A percentile compares a stretch with the other conserved stretches of the same genome.
Conservation (phyloP, 2,329 filamentous ascomycete species). For the Drechslerella stenobrocha region DNA sequence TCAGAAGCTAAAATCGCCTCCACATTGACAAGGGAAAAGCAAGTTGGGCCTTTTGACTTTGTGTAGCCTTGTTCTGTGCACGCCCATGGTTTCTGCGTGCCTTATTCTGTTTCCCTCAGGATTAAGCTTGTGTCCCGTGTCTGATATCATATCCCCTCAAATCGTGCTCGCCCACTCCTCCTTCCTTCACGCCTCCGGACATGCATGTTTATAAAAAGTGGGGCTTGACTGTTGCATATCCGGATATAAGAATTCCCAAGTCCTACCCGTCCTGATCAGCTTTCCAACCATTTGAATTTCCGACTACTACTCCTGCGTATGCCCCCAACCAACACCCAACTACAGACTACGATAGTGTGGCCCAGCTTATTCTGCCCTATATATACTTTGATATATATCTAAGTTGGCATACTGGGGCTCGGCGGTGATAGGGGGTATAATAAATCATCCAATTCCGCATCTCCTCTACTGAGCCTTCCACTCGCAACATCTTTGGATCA, state of each 20-base stretch:
- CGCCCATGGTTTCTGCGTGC: background rate
- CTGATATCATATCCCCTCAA: conserved; percentile 48
- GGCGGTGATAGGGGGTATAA: too few species aligned
- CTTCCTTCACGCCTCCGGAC: background rate
- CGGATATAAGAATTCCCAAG: conserved; percentile 34
- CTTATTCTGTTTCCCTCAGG: background rate
- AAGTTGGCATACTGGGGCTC: too few species aligned
- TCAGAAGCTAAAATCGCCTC: conserved; percentile 47
- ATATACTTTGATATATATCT: too few species aligned
- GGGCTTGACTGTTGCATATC: conserved; percentile 2
- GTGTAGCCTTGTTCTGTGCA: conserved; percentile 10
- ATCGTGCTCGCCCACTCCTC: conserved; percentile 14
- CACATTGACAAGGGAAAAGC: conserved; percentile 18
- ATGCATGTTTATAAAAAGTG: conserved; percentile 3
- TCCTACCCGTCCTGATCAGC: conserved; percentile 9
- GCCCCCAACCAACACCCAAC: background rate
- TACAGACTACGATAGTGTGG: too few species aligned
- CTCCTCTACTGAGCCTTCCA: too few species aligned
- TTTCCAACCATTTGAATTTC: background rate
- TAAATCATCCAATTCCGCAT: background rate
- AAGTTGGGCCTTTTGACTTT: conserved; percentile 19
- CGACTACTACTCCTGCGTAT: background rate
- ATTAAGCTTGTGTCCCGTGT: conserved; percentile 33
- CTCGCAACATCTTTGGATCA: too few species aligned
- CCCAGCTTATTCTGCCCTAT: too few species aligned